Percentiles rank a stretch among this genome's conserved stretches.
Evolutionary conservation across 805 yeast genomes (phyloP).

Genomic region (Schizosaccharomyces cryophilus): DNA sequence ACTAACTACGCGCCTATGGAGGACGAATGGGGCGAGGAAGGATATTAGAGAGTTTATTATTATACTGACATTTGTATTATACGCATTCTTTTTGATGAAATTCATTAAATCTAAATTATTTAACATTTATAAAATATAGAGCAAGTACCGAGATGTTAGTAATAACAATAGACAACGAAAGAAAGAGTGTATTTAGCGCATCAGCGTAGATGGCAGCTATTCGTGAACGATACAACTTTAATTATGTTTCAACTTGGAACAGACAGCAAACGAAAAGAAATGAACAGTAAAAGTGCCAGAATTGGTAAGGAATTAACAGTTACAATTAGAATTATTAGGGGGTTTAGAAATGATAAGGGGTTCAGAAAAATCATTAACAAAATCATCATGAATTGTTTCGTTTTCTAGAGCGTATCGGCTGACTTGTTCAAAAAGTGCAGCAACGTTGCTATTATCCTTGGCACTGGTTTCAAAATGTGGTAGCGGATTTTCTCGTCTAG

Average conservation of each 20-base stretch:
- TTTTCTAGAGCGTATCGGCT: conserved; percentile 90
- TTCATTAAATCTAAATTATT: no score
- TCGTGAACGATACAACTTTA: no score
- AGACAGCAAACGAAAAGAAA: neutral
- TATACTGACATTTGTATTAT: neutral
- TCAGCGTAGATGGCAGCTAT: no score
- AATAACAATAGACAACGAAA: no score
- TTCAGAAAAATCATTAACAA: conserved; percentile 81
- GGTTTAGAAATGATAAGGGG: conserved; percentile 73
- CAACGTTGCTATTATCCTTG: conserved; percentile 84
- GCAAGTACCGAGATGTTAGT: no score
- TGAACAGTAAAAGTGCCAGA: neutral
- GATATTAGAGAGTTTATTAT: neutral
- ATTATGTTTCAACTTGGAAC: no score
- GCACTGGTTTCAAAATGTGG: conserved; percentile 97
- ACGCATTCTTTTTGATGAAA: no score
- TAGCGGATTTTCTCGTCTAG: conserved; percentile 33
- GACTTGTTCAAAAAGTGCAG: conserved; percentile 75
- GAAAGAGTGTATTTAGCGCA: no score
- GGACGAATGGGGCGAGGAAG: conserved; percentile 1
- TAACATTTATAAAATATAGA: no score
- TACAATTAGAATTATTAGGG: conserved; percentile 64
- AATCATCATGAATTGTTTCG: conserved; percentile 64
- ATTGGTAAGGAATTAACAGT: conserved; percentile 23
- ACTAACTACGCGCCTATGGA: neutral